Evolutionary conservation across 2,329 filamentous ascomycete species (phyloP).

Genomic region (Phoma sp.): DNA sequence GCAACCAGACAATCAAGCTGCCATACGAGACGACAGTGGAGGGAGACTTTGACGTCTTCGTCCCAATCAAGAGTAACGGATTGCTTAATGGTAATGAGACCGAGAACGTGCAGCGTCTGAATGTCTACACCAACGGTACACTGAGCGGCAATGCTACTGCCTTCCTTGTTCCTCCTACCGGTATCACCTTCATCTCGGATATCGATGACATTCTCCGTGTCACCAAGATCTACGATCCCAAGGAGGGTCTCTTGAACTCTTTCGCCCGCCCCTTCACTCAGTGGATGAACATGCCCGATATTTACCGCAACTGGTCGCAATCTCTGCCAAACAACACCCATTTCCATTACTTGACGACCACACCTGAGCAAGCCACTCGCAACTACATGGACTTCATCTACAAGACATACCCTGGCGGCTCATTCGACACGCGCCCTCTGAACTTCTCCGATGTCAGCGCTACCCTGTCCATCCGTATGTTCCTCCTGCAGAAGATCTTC

Average conservation of each 20-base stretch:
- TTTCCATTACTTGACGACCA: constrained; percentile 83
- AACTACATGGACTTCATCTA: constrained; percentile 84
- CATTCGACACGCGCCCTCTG: constrained; percentile 74
- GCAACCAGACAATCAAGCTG: constrained; percentile 66
- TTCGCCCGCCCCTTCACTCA: constrained; percentile 73
- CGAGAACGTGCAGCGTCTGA: constrained; percentile 68
- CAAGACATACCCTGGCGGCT: constrained; percentile 76
- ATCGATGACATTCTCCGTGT: constrained; percentile 82
- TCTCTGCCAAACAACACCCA: constrained; percentile 68
- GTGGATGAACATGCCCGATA: constrained; percentile 81
- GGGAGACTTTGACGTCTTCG: constrained; percentile 76
- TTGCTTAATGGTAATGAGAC: constrained; percentile 70
- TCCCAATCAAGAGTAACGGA: constrained; percentile 63
- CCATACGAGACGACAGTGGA: constrained; percentile 69
- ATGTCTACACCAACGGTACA: constrained; percentile 70
- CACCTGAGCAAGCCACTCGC: constrained; percentile 76
- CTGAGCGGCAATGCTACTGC: constrained; percentile 74
- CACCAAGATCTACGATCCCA: constrained; percentile 79
- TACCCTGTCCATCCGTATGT: constrained; percentile 73
- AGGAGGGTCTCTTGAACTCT: constrained; percentile 75
- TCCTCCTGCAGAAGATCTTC: constrained; percentile 73
- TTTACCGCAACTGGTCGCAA: constrained; percentile 77
- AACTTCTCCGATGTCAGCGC: constrained; percentile 80
- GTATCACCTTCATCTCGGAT: constrained; percentile 75
- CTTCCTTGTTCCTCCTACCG: constrained; percentile 73